These are phyloP conservation scores for Salix suchowensis DNA, from an alignment of 345 rosid genomes.

Conservation along the genomic window DNA sequence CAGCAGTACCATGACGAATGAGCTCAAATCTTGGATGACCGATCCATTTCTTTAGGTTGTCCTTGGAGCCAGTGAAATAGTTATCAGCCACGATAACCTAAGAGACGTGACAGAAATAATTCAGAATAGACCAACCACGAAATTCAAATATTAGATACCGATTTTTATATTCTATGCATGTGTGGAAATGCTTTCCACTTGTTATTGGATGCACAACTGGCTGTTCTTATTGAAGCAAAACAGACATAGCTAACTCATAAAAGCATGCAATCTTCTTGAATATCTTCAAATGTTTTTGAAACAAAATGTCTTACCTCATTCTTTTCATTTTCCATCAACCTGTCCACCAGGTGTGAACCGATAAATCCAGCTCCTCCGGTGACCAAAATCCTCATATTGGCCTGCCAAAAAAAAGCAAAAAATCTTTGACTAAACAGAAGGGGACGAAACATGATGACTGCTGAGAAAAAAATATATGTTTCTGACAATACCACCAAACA, in stretches of 20 bases:
- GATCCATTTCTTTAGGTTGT: conserved; percentile 86
- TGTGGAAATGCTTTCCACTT: neutral
- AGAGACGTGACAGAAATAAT: neutral
- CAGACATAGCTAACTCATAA: too few relatives aligned
- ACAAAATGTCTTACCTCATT: conserved; percentile 42
- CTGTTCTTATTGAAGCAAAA: neutral
- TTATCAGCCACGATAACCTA: conserved; percentile 88
- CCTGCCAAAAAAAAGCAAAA: conserved; percentile 13
- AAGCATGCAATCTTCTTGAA: neutral
- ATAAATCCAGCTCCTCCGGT: conserved; percentile 40
- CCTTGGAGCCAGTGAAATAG: conserved; percentile 89
- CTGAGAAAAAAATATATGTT: neutral
- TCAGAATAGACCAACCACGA: neutral
- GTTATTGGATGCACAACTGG: neutral
- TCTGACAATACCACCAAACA: neutral
- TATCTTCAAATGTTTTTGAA: neutral
- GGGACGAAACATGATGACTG: neutral
- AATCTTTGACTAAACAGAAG: neutral
- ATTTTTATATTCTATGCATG: neutral
- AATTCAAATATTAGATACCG: neutral
- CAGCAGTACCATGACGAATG: conserved; percentile 71
- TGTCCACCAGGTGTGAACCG: conserved; percentile 35
- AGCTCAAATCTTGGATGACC: conserved; percentile 98
- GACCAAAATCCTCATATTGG: conserved; percentile 36
- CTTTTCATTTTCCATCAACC: conserved; percentile 33